phyloP scores from a whole-genome alignment of 2,329 filamentous ascomycete species.

The Hypoxylon sp. region DNA sequence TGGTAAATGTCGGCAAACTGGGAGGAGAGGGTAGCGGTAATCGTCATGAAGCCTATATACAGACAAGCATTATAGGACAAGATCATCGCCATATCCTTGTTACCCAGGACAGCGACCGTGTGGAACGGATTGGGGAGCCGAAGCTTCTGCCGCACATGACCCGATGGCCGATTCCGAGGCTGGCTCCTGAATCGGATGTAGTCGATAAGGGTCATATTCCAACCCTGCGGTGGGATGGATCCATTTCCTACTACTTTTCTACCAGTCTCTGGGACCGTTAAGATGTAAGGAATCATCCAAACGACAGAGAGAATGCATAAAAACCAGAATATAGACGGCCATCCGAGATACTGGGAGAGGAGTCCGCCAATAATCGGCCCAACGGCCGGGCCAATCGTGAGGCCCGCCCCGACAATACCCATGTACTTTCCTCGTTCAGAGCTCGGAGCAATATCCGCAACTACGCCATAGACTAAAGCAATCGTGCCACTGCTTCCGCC shows the following conservation, averaged over 20 bases:
- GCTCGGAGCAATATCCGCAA: conserved; percentile 79
- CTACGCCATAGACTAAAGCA: conserved; percentile 78
- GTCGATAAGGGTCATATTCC: conserved; percentile 72
- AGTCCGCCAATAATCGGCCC: conserved; percentile 76
- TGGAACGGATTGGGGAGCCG: conserved; percentile 71
- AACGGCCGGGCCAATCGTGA: conserved; percentile 69
- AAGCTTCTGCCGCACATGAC: conserved; percentile 60
- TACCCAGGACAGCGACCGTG: conserved; percentile 66
- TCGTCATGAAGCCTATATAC: conserved; percentile 70
- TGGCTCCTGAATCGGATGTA: conserved; percentile 59
- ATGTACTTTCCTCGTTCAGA: conserved; percentile 81
- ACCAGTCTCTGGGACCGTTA: conserved; percentile 73
- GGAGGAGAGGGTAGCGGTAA: conserved; percentile 67
- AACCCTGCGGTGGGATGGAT: conserved; percentile 69
- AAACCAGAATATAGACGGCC: conserved; percentile 80
- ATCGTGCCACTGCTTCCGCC: conserved; percentile 77
- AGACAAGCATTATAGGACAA: conserved; percentile 68
- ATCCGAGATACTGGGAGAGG: conserved; percentile 74
- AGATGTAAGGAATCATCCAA: conserved; percentile 68
- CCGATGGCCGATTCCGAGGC: conserved; percentile 54
- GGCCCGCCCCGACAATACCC: conserved; percentile 73
- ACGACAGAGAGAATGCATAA: conserved; percentile 68
- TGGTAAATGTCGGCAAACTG: conserved; percentile 67
- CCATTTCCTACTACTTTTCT: conserved; percentile 74
- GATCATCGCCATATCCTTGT: conserved; percentile 71